Evolutionary conservation across 441 rosid species (phyloP).

Genomic region (Flueggea neowawraea): DNA sequence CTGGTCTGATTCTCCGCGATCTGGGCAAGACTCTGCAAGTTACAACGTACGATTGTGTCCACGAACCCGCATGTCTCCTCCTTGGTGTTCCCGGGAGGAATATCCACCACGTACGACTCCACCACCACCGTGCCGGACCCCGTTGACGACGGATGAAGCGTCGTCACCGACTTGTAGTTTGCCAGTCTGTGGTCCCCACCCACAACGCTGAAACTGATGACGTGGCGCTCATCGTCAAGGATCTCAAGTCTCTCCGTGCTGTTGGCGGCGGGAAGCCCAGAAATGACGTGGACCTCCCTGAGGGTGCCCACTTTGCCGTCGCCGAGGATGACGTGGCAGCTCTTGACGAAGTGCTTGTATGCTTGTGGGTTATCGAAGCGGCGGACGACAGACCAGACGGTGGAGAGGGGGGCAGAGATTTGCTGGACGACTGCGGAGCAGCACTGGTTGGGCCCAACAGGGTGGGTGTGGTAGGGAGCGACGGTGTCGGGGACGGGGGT

Average conservation of each 20-base stretch:
- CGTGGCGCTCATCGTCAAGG: conserved; percentile 67
- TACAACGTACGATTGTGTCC: conserved; percentile 79
- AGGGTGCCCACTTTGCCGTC: conserved; percentile 66
- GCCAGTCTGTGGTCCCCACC: conserved; percentile 84
- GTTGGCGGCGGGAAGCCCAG: conserved; percentile 69
- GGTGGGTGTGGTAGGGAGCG: conserved; percentile 50
- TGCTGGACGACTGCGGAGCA: conserved; percentile 57
- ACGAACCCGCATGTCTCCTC: conserved; percentile 72
- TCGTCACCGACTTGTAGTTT: conserved; percentile 73
- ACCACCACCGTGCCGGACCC: conserved; percentile 54
- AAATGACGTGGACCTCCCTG: conserved; percentile 66
- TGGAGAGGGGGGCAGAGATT: conserved; percentile 49
- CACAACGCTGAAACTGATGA: conserved; percentile 68
- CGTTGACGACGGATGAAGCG: conserved; percentile 44
- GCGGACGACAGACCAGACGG: conserved; percentile 72
- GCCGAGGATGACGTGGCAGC: conserved; percentile 65
- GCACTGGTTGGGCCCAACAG: conserved; percentile 56
- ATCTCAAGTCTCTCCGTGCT: conserved; percentile 83
- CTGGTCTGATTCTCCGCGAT: conserved; percentile 51
- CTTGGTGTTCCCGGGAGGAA: conserved; percentile 64
- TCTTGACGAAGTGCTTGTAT: conserved; percentile 71
- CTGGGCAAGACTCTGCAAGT: conserved; percentile 69
- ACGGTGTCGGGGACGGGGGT: conserved; percentile 46
- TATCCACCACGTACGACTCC: conserved; percentile 82
- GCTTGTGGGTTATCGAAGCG: conserved; percentile 76